These are phyloP conservation scores for Saccharomycopsis fermentans DNA, from an alignment of 805 yeast genomes.

Conservation along the genomic window DNA sequence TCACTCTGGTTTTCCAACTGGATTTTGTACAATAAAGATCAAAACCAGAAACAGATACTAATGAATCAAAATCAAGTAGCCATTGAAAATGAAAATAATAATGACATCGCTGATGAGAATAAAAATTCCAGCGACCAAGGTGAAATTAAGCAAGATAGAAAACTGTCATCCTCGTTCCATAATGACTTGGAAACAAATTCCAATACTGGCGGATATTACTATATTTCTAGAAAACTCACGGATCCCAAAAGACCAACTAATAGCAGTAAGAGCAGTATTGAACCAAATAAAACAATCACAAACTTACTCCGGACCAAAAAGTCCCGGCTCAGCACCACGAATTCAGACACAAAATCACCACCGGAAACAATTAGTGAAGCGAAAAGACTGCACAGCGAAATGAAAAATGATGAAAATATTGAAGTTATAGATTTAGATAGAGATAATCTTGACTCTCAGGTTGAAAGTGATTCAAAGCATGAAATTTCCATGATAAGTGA, in stretches of 20 bases:
- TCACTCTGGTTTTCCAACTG: not conserved
- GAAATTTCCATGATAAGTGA: not conserved
- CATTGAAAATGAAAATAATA: not conserved
- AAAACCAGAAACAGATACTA: not conserved
- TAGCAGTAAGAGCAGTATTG: not conserved
- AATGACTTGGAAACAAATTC: not conserved
- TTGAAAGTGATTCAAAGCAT: not conserved
- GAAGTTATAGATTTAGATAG: not conserved
- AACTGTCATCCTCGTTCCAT: not conserved
- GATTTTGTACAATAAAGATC: not conserved
- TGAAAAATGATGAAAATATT: not conserved
- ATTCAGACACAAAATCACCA: not conserved
- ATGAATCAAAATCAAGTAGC: not conserved
- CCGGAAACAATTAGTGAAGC: not conserved
- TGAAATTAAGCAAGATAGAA: not conserved
- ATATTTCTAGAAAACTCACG: constrained; percentile 5
- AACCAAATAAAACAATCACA: not conserved
- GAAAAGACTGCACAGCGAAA: not conserved
- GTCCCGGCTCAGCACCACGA: not conserved
- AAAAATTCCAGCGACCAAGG: too few relatives aligned
- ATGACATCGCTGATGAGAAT: not conserved
- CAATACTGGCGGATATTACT: not conserved
- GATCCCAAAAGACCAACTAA: not conserved
- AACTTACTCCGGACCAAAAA: not conserved
- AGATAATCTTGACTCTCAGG: not conserved